Evolutionary conservation across 1,139 yeast genomes (phyloP), one percentile per base, ranked within the genome.

Genomic region (Taphrina confusa): DNA sequence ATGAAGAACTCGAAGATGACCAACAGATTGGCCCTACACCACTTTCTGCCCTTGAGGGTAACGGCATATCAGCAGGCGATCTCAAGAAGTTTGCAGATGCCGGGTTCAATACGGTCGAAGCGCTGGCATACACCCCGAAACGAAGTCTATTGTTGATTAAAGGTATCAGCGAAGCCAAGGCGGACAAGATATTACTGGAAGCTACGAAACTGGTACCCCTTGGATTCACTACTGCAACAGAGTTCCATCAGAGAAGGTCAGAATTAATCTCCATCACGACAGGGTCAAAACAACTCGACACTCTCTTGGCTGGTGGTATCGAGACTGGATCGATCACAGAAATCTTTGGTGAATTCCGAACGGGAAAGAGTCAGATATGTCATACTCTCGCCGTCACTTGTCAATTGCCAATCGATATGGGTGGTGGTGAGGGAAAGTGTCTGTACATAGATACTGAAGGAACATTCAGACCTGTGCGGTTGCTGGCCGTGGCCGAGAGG

Each of bases 401-500:
- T 72, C 99, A 67, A 65, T 76, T 92, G 62, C 98, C 98, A 2
- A 83, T 92, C 52, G 97, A 92, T 71, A 87, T 88, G 88, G 97
- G 97, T 46, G 99, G 99, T 62, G 99, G 97, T 56, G 99, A 92
- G 75, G 98, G 99, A 39, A 90, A 94, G 72, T 92, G 97, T 73
- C 78, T 94, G 62, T 94, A 88, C 71, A 91, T 92, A 65, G 99
- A 92, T 70, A 92, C 98, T 0, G 99, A 92, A 70, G 96, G 96
- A 14, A 94, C 98, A 0, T 92, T 94, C 73, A 80, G 98, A 70
- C 97, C 98, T 1, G 86, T 85, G 52, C 80, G 98, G 68, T 78
- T 92, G 67, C 86, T 88, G 9, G 85, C 96, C 0, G 90, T 94
- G 67, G 96, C 97, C 8, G 86, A 85, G 70, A 78, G 98, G 65